phyloP scores from a whole-genome alignment of 2,329 filamentous ascomycete genomes.

The Monosporascus sp. region DNA sequence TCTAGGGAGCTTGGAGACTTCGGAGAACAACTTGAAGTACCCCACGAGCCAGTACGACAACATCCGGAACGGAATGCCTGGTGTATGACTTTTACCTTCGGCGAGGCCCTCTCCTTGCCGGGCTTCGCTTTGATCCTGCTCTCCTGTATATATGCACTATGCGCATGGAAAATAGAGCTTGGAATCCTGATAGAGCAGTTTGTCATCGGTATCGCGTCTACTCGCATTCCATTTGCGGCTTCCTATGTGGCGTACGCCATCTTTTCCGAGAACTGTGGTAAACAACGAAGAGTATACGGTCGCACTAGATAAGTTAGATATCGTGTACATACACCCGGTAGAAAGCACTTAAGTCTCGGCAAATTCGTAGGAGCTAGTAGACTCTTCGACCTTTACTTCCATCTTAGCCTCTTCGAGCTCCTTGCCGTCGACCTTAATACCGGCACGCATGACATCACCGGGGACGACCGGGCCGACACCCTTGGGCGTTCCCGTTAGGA shows the following conservation, averaged over 20 bases:
- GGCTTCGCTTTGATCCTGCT: too few relatives aligned
- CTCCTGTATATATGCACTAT: not conserved
- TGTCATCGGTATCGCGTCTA: too few relatives aligned
- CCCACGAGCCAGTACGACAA: constrained; percentile 56
- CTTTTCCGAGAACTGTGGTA: too few relatives aligned
- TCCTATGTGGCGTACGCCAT: too few relatives aligned
- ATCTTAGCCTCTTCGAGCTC: constrained; percentile 81
- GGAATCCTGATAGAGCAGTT: too few relatives aligned
- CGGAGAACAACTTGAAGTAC: constrained; percentile 48
- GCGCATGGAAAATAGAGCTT: too few relatives aligned
- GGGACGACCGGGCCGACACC: constrained; percentile 82
- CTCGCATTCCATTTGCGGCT: too few relatives aligned
- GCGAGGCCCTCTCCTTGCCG: too few relatives aligned
- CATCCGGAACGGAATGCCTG: constrained; percentile 36
- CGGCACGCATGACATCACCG: constrained; percentile 83
- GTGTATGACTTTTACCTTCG: too few relatives aligned
- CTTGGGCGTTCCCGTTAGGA: constrained; percentile 96
- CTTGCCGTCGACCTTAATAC: constrained; percentile 72
- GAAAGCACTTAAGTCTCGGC: constrained; percentile 53
- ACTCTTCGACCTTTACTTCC: constrained; percentile 77
- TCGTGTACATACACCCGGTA: too few relatives aligned
- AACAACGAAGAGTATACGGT: too few relatives aligned
- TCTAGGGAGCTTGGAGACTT: constrained; percentile 45
- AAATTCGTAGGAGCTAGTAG: constrained; percentile 72
- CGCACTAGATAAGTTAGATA: too few relatives aligned